A percentile compares a stretch with the other conserved stretches of the same genome.
These are phyloP conservation scores for Tothia fuscella DNA, from an alignment of 2,329 filamentous ascomycete genomes.

Conservation along the genomic window DNA sequence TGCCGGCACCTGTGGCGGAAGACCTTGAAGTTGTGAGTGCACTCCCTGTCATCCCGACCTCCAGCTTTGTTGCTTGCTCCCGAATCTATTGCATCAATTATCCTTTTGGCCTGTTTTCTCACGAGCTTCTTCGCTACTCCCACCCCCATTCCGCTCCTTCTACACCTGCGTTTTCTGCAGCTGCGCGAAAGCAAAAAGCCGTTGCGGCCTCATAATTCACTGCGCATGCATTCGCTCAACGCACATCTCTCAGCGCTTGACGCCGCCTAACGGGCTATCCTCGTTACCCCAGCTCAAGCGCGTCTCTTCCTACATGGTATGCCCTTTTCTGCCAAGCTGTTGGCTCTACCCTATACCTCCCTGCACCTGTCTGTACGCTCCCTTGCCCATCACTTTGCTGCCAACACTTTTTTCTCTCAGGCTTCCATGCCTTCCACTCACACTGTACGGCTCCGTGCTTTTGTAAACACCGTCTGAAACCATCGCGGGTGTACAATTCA, in stretches of 20 bases:
- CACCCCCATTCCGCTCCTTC: not conserved
- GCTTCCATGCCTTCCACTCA: no score
- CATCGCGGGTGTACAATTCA: no score
- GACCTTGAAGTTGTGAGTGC: slow-evolving; percentile 31
- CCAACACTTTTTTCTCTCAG: no score
- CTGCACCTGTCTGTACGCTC: slow-evolving; percentile 16
- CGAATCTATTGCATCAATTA: slow-evolving; percentile 2
- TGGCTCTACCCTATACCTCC: slow-evolving; percentile 16
- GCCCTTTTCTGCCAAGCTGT: slow-evolving; percentile 22
- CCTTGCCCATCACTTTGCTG: no score
- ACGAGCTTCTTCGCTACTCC: not conserved
- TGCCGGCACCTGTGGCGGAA: slow-evolving; percentile 31
- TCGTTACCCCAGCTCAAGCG: slow-evolving; percentile 23
- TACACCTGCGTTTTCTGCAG: not conserved
- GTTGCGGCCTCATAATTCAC: slow-evolving; percentile 13
- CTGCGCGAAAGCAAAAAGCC: slow-evolving; percentile 1
- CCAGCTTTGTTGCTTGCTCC: slow-evolving; percentile 6
- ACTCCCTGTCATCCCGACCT: slow-evolving; percentile 18
- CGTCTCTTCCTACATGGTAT: slow-evolving; percentile 30
- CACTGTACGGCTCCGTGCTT: no score
- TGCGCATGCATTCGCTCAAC: slow-evolving; percentile 22
- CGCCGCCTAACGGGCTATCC: slow-evolving; percentile 20
- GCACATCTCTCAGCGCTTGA: slow-evolving; percentile 23
- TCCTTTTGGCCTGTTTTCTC: not conserved
- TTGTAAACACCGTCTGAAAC: not conserved